phyloP scores from a whole-genome alignment of 768 basidiomycete species.

The Sutorius australiensis region DNA sequence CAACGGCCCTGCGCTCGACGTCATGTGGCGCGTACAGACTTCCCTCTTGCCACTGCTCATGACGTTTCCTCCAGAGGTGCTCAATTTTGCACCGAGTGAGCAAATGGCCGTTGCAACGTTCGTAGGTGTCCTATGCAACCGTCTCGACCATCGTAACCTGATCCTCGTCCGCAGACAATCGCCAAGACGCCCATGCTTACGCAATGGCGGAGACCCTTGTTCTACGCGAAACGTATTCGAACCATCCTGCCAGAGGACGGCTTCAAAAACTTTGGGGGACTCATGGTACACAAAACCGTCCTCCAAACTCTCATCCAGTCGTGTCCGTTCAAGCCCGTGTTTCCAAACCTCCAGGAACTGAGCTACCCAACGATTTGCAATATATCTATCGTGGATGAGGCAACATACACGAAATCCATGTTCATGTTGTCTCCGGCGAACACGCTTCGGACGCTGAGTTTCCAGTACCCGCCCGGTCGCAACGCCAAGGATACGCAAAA shows the following conservation, averaged over 20 bases:
- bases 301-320: slow-evolving; percentile 18
- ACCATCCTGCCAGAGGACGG: slow-evolving; percentile 7
- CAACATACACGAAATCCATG: slow-evolving; percentile 12
- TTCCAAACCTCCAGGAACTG: slow-evolving; percentile 25
- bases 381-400: slow-evolving; percentile 11
- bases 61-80: slow-evolving; percentile 17
- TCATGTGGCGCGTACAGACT: slow-evolving; percentile 20
- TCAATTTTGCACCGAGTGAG: slow-evolving; percentile 13
- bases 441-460: slow-evolving; percentile 8
- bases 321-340: slow-evolving; percentile 18
- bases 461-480: slow-evolving; percentile 14
- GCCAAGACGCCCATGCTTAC: slow-evolving; percentile 5
- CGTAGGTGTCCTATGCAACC: slow-evolving; percentile 2
- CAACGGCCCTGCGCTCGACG: slow-evolving; percentile 18
- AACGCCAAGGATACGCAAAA: slow-evolving; percentile 12
- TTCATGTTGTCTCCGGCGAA: slow-evolving; percentile 6
- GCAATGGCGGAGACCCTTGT: slow-evolving; percentile 20
- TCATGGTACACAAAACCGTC: slow-evolving; percentile 14
- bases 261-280: slow-evolving; percentile 7
- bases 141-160: neutral
- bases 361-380: slow-evolving; percentile 14
- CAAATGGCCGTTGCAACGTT: slow-evolving; percentile 15
- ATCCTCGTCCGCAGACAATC: slow-evolving; percentile 8
- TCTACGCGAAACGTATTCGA: slow-evolving; percentile 19
- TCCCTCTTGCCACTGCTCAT: slow-evolving; percentile 16